Conservation (phyloP, 2,329 filamentous ascomycete species). For the Monascus ruber region DNA sequence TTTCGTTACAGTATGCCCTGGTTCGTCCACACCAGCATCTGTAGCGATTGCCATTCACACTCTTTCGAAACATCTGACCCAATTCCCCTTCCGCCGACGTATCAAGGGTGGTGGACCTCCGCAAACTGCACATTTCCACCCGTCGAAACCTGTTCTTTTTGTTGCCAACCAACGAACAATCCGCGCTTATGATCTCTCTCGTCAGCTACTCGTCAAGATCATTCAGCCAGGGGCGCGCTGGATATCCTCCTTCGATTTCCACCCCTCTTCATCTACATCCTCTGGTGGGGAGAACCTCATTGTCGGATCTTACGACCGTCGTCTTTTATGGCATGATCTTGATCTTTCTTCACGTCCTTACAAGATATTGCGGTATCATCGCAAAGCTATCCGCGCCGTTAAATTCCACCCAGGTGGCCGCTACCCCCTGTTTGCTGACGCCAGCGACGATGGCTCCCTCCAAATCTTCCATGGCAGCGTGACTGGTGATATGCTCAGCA, state of each 20-base stretch:
- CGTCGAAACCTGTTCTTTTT: constrained; percentile 83
- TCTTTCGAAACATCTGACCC: constrained; percentile 84
- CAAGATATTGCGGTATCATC: constrained; percentile 92
- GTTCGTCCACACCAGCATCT: constrained; percentile 36
- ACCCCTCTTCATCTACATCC: constrained; percentile 80
- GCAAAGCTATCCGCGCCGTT: constrained; percentile 80
- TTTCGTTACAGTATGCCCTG: constrained; percentile 78
- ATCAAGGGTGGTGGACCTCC: constrained; percentile 61
- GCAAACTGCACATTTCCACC: constrained; percentile 90
- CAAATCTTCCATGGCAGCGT: constrained; percentile 98
- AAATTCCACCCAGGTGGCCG: constrained; percentile 69
- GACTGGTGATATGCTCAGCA: constrained; percentile 87
- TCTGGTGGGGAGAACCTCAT: constrained; percentile 87
- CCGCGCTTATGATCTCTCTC: constrained; percentile 84
- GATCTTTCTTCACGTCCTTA: constrained; percentile 84
- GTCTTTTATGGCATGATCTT: constrained; percentile 91
- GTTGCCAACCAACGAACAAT: constrained; percentile 91
- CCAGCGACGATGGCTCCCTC: constrained; percentile 84
- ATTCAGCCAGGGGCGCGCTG: constrained; percentile 85
- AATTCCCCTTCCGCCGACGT: constrained; percentile 74
- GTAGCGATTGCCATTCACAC: constrained; percentile 85
- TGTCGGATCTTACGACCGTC: constrained; percentile 86
- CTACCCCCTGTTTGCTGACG: constrained; percentile 82
- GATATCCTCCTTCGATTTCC: constrained; percentile 90
- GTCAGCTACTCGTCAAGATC: constrained; percentile 84